Conservation (phyloP, 495 filamentous ascomycete genomes). For the Penicillium arizonense region DNA sequence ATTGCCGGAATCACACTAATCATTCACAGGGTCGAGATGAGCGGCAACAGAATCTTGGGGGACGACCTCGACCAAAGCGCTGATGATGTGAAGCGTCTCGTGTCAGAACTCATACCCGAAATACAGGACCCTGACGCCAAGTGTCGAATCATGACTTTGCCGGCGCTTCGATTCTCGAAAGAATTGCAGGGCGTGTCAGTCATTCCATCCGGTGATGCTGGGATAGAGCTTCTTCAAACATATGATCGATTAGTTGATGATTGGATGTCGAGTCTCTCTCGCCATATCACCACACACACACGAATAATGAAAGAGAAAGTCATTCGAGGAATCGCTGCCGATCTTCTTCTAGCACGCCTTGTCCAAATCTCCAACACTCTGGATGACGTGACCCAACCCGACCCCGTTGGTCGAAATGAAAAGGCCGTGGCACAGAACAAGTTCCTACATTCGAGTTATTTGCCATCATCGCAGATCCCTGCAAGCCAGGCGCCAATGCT, state of each 20-base stretch:
- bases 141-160: conserved; percentile 19
- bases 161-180: conserved; percentile 11
- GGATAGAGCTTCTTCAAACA: conserved; percentile 23
- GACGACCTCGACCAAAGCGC: conserved; percentile 38
- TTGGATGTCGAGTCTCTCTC: conserved; percentile 38
- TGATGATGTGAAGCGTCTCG: conserved; percentile 21
- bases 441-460: neutral
- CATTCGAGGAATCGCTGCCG: conserved; percentile 37
- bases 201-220: neutral
- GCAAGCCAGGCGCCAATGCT: conserved; percentile 10
- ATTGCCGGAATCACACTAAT: conserved; percentile 4
- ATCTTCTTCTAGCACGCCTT: conserved; percentile 38
- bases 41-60: conserved; percentile 18
- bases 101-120: conserved; percentile 15
- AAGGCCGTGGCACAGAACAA: conserved; percentile 2
- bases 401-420: neutral
- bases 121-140: neutral
- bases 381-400: neutral
- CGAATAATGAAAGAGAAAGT: conserved; percentile 42
- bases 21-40: conserved; percentile 27
- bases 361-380: conserved; percentile 13
- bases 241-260: conserved; percentile 41
- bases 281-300: conserved; percentile 32
- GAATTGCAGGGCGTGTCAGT: conserved; percentile 5
- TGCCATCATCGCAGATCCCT: conserved; percentile 14